Evolutionary conservation across 2,329 filamentous ascomycete genomes (phyloP).

Genomic region (Pseudofabraea citricarpa): DNA sequence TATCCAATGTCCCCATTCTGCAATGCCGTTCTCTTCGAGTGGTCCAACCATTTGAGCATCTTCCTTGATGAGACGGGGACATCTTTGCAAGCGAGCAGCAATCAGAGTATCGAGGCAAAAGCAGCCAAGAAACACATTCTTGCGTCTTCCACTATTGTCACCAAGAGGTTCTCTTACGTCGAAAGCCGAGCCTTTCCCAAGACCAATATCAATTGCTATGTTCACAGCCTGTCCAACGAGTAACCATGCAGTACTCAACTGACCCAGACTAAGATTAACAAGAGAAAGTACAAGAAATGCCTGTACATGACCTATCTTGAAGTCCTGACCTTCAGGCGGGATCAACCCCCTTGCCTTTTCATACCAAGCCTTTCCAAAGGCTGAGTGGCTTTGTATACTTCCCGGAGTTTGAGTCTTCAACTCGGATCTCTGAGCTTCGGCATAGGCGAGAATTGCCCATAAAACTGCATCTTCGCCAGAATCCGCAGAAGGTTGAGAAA

Average conservation of each 20-base stretch:
- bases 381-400: neutral
- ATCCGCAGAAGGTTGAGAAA: constrained; percentile 7
- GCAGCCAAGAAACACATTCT: neutral
- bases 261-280: neutral
- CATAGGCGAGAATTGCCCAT: constrained; percentile 52
- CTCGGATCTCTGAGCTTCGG: constrained; percentile 44
- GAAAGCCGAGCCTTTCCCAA: neutral
- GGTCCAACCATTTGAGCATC: neutral
- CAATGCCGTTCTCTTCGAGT: neutral
- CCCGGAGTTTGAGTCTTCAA: constrained; percentile 17
- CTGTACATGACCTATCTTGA: constrained; percentile 44
- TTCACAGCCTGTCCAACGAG: constrained; percentile 1
- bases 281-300: constrained; percentile 39
- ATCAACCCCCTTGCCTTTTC: constrained; percentile 41
- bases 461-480: constrained; percentile 44
- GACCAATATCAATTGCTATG: constrained; percentile 1
- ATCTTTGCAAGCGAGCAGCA: neutral
- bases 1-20: constrained; percentile 2
- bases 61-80: constrained; percentile 2
- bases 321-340: constrained; percentile 38
- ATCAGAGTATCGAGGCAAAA: constrained; percentile 1
- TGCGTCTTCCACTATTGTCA: neutral
- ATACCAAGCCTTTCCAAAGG: constrained; percentile 33
- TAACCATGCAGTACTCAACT: constrained; percentile 1
- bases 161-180: neutral